A percentile compares a stretch with the other conserved stretches of the same genome.
Conservation (phyloP, 768 basidiomycete genomes). For the Calocybe cyanea region DNA sequence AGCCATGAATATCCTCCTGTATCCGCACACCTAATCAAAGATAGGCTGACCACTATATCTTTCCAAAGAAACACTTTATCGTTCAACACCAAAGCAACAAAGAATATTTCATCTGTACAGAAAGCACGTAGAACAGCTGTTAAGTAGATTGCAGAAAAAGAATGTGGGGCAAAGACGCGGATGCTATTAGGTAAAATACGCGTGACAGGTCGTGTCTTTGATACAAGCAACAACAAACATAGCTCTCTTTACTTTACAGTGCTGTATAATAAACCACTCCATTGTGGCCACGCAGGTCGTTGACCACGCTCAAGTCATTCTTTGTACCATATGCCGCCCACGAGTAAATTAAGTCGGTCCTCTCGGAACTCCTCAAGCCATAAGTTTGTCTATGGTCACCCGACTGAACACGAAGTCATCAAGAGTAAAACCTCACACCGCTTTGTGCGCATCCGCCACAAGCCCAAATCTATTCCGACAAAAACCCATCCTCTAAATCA, state of each 20-base stretch:
- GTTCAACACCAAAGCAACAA: too few species aligned
- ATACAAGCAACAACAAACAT: background rate
- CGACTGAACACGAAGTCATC: background rate
- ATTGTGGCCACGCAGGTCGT: slow-evolving; percentile 12
- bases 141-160: too few species aligned
- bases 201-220: background rate
- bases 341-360: slow-evolving; percentile 13
- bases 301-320: background rate
- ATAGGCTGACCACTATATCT: too few species aligned
- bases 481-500: background rate
- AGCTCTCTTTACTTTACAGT: background rate
- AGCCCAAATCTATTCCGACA: background rate
- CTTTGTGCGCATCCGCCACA: slow-evolving; percentile 15
- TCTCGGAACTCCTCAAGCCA: slow-evolving; percentile 11
- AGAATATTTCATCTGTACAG: too few species aligned
- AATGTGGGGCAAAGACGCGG: too few species aligned
- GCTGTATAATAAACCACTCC: background rate
- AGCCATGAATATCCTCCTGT: too few species aligned
- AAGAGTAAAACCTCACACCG: slow-evolving; percentile 13
- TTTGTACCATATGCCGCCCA: slow-evolving; percentile 9
- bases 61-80: too few species aligned
- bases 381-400: slow-evolving; percentile 2
- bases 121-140: too few species aligned
- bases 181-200: background rate
- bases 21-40: too few species aligned